Percentiles rank a stretch among this genome's conserved stretches.
phyloP scores from a whole-genome alignment of 2,329 filamentous ascomycete genomes.

The Bipolaris cookei region DNA sequence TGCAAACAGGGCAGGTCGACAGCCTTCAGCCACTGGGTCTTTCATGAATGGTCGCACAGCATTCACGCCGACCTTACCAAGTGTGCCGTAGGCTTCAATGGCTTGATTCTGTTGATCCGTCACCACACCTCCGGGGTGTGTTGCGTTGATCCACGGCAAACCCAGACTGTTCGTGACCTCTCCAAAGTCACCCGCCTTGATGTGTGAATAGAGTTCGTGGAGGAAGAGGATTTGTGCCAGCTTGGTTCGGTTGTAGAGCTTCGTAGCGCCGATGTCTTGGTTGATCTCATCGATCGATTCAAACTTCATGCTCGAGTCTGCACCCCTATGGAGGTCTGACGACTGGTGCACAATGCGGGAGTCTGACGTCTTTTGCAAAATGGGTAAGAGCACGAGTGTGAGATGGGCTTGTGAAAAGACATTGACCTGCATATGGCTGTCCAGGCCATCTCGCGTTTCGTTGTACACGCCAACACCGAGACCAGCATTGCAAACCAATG shows the following conservation, averaged over 20 bases:
- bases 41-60: slow-evolving; percentile 57
- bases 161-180: slow-evolving; percentile 42
- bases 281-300: slow-evolving; percentile 57
- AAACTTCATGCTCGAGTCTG: slow-evolving; percentile 51
- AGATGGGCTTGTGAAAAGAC: slow-evolving; percentile 59
- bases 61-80: slow-evolving; percentile 55
- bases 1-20: slow-evolving; percentile 57
- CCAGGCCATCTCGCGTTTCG: slow-evolving; percentile 58
- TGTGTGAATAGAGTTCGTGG: slow-evolving; percentile 51
- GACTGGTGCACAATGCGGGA: slow-evolving; percentile 58
- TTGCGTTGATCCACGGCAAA: slow-evolving; percentile 57
- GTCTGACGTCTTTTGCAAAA: slow-evolving; percentile 53
- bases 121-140: slow-evolving; percentile 57
- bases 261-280: slow-evolving; percentile 55
- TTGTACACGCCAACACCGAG: slow-evolving; percentile 58
- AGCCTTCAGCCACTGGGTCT: slow-evolving; percentile 57
- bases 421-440: slow-evolving; percentile 60
- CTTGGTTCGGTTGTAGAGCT: slow-evolving; percentile 59
- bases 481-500: slow-evolving; percentile 58
- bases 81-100: slow-evolving; percentile 57
- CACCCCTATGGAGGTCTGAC: slow-evolving; percentile 56
- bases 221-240: slow-evolving; percentile 58
- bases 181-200: slow-evolving; percentile 40
- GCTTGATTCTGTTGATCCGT: slow-evolving; percentile 59
- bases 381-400: slow-evolving; percentile 54